Evolutionary conservation across 257 asterid genomes (phyloP).

Genomic region (Petunia axillaris): DNA sequence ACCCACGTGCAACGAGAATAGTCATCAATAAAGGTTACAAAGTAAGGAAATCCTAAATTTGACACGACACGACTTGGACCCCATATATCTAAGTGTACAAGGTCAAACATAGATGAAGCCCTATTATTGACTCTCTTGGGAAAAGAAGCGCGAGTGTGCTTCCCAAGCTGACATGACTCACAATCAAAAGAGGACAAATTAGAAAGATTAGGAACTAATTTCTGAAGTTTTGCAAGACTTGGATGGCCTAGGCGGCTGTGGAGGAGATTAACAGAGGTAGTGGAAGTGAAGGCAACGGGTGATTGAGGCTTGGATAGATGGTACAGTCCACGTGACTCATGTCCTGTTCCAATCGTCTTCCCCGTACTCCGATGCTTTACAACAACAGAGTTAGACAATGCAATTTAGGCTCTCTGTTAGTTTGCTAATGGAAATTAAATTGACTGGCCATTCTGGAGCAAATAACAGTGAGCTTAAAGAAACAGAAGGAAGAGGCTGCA

Average conservation of each 20-base stretch:
- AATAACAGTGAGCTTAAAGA: no score
- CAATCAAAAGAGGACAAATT: background rate
- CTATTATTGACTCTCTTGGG: background rate
- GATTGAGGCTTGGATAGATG: background rate
- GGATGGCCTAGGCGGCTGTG: background rate
- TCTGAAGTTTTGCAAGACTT: background rate
- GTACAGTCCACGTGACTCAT: no score
- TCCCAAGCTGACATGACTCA: slow-evolving; percentile 4
- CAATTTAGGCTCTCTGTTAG: no score
- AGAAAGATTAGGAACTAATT: background rate
- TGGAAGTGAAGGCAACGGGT: background rate
- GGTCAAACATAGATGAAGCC: background rate
- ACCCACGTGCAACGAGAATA: background rate
- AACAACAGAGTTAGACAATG: no score
- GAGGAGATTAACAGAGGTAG: background rate
- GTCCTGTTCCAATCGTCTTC: no score
- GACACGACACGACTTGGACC: no score
- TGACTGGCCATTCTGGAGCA: no score
- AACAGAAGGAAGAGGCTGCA: no score
- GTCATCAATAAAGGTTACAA: no score
- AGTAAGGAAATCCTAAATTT: no score
- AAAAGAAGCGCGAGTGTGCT: background rate
- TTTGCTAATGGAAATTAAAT: no score
- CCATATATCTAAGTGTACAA: background rate
- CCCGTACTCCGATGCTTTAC: no score